Evolutionary conservation across 2,329 filamentous ascomycete species (phyloP), one percentile per base, ranked within the genome.

Genomic region (Sporothrix sp.): DNA sequence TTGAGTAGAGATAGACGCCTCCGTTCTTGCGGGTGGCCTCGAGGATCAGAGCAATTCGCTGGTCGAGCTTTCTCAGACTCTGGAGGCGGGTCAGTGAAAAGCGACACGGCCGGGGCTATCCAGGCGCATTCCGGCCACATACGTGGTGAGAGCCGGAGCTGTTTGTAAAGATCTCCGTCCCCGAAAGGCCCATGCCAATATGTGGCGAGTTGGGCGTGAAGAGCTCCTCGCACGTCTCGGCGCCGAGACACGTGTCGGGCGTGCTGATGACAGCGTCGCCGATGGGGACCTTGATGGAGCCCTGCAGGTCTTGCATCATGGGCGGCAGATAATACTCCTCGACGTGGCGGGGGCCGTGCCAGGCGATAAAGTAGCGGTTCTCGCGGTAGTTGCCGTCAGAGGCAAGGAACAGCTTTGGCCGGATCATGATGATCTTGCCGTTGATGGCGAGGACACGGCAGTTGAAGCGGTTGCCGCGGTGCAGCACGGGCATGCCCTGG

Each of bases 101-200:
- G 10, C 36, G n/a, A n/a, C n/a, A n/a, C n/a, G n/a, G n/a, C n/a
- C n/a, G n/a, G n/a, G n/a, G n/a, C n/a, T n/a, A n/a, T n/a, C n/a
- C n/a, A n/a, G n/a, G n/a, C n/a, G n/a, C n/a, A n/a, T n/a, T n/a
- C n/a, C n/a, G n/a, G n/a, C n/a, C 5, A 44, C 52, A 13, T 50
- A 55, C 52, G 33, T 57, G 57, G 62, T 91, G 86, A 11, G 73
- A 80, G 7, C 81, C 85, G 48, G 74, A 81, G 3, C 74, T 79
- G 63, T 91, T 91, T 8, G 79, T 79, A 55, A 86, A 75, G 50
- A 88, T 81, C 60, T 87, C 86, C 6, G 80, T 78, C 4, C 87
- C 86, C 58, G 81, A 74, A 2, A 88, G 69, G n/a, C 76, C 75
- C 68, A 81, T 80, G 9, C 70, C 66, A 28, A 74, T 75, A 56